Conservation (phyloP, 257 asterid species). For the Solanum peruvianum region DNA sequence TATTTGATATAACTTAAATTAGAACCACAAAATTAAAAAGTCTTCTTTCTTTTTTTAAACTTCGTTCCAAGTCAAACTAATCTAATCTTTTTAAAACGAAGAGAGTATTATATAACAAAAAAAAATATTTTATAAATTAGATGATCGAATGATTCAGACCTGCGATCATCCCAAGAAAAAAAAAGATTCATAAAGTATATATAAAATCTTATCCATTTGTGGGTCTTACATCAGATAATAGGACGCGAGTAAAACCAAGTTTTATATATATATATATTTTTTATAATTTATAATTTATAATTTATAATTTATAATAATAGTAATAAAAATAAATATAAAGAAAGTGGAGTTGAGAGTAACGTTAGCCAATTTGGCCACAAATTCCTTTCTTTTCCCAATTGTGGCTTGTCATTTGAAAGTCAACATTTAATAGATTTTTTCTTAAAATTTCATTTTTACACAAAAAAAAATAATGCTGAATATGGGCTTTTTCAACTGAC, state of each 20-base stretch:
- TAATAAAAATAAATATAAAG: neutral
- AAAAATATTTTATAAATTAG: neutral
- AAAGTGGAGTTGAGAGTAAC: constrained; percentile 2
- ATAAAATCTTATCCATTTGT: constrained; percentile 13
- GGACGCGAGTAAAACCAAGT: constrained; percentile 3
- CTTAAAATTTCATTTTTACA: neutral
- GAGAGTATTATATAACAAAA: too few relatives aligned
- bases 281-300: too few relatives aligned
- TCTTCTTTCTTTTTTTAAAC: too few relatives aligned
- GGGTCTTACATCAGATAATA: constrained; percentile 14
- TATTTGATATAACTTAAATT: too few relatives aligned
- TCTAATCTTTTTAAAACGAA: too few relatives aligned
- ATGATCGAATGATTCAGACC: neutral
- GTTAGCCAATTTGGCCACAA: neutral
- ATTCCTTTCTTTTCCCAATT: constrained; percentile 2
- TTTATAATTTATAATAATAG: neutral
- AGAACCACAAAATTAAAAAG: too few relatives aligned
- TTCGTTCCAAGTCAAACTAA: too few relatives aligned
- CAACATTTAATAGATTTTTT: neutral
- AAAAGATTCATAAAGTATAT: neutral
- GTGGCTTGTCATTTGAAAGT: neutral
- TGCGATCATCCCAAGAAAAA: neutral
- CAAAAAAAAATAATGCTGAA: neutral
- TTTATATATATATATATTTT: too few relatives aligned
- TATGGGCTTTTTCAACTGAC: neutral